These are phyloP conservation scores for Paramecium pentaurelia DNA, from an alignment of 73 alveolate genomes.

Conservation along the genomic window DNA sequence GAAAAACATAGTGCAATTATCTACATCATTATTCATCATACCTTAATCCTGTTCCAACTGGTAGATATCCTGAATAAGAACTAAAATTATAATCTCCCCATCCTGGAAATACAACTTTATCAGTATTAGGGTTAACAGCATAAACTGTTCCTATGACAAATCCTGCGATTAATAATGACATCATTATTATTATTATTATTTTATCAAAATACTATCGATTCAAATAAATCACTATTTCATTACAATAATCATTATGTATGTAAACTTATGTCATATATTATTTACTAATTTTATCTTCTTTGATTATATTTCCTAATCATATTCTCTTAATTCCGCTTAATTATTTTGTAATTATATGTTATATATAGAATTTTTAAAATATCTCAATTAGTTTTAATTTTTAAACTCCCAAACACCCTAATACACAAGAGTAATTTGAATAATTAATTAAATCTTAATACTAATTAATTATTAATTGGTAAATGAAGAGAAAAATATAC, in stretches of 20 bases:
- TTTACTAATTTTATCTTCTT: not conserved
- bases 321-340: not conserved
- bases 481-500: slow-evolving; percentile 1
- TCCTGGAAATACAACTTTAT: not conserved
- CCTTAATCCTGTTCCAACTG: not conserved
- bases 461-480: not conserved
- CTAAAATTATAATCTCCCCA: slow-evolving; percentile 17
- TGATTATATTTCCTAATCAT: not conserved
- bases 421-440: not conserved
- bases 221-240: not conserved
- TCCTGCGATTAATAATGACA: not conserved
- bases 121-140: slow-evolving; percentile 5
- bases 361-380: not conserved
- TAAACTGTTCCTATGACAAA: not conserved
- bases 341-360: not conserved
- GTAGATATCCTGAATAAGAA: slow-evolving; percentile 5
- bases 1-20: slow-evolving; percentile 68
- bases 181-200: not conserved
- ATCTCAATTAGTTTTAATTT: not conserved
- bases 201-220: not conserved
- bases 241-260: not conserved
- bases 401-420: not conserved
- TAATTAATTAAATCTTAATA: not conserved
- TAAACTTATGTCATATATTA: not conserved
- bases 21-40: not conserved